Percentiles rank a stretch among this genome's conserved stretches.
phyloP scores from a whole-genome alignment of 139 green algal species.

The Chlamydomonas applanata region DNA sequence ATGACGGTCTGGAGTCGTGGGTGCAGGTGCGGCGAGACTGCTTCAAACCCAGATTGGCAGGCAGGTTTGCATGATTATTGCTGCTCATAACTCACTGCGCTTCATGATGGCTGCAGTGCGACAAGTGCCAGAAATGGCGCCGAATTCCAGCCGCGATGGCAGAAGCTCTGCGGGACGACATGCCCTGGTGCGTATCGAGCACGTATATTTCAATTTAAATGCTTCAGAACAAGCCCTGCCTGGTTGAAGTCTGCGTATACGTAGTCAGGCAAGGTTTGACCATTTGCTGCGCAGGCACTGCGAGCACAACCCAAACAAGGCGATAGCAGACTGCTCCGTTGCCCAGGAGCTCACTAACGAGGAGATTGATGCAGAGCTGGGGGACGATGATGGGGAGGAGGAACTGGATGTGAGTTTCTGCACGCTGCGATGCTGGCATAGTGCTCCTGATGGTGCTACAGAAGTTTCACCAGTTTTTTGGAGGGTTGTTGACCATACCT shows the following conservation, averaged over 20 bases:
- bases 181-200: slow-evolving; percentile 48
- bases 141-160: slow-evolving; percentile 52
- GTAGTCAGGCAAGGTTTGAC: background rate
- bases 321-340: slow-evolving; percentile 65
- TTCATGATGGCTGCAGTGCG: slow-evolving; percentile 77
- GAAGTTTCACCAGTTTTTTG: too few relatives aligned
- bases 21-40: too few relatives aligned
- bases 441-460: background rate
- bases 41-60: too few relatives aligned
- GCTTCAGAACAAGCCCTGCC: background rate
- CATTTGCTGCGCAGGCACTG: slow-evolving; percentile 68
- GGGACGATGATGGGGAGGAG: background rate
- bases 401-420: slow-evolving; percentile 5
- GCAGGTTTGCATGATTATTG: background rate
- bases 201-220: background rate
- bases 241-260: background rate
- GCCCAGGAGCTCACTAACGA: slow-evolving; percentile 83
- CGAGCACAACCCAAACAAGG: slow-evolving; percentile 68
- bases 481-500: background rate
- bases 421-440: background rate
- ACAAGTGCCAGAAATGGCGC: slow-evolving; percentile 83
- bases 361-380: slow-evolving; percentile 70
- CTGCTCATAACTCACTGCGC: background rate
- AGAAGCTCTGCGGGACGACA: slow-evolving; percentile 55
- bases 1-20: background rate